Percentiles rank a stretch among this genome's conserved stretches.
phyloP scores from a whole-genome alignment of 768 basidiomycete genomes.

The Cystobasidium tubakii region DNA sequence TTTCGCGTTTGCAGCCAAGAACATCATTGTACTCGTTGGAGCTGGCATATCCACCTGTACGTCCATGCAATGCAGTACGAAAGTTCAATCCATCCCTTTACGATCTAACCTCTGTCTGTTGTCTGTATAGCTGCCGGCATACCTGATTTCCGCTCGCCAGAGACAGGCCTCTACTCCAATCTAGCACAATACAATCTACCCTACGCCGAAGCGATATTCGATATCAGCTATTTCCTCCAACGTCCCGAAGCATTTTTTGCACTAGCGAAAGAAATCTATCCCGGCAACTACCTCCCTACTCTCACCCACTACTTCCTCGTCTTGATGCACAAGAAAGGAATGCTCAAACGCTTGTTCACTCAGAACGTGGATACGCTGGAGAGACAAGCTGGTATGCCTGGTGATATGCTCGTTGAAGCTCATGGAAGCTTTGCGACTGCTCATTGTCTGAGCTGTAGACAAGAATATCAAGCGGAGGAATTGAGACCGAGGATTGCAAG shows the following conservation, averaged over 20 bases:
- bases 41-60: conserved; percentile 32
- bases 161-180: conserved; percentile 60
- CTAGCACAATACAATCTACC: conserved; percentile 50
- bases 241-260: conserved; percentile 60
- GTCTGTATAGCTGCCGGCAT: conserved; percentile 51
- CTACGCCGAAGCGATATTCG: conserved; percentile 93
- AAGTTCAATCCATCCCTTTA: neutral
- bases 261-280: conserved; percentile 86
- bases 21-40: conserved; percentile 34
- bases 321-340: conserved; percentile 63
- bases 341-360: conserved; percentile 57
- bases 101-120: neutral
- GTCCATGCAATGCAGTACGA: neutral
- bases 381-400: conserved; percentile 69
- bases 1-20: conserved; percentile 25
- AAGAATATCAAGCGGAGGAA: conserved; percentile 59
- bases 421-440: conserved; percentile 91
- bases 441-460: conserved; percentile 69
- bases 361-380: conserved; percentile 91
- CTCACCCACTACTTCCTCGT: conserved; percentile 82
- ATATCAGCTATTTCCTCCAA: conserved; percentile 56
- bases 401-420: conserved; percentile 75
- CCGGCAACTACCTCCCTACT: conserved; percentile 78
- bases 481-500: conserved; percentile 62
- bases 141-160: conserved; percentile 81